These are phyloP conservation scores for Coemansia sp. DNA, from an alignment of 371 early-diverging fungal species.

Conservation along the genomic window DNA sequence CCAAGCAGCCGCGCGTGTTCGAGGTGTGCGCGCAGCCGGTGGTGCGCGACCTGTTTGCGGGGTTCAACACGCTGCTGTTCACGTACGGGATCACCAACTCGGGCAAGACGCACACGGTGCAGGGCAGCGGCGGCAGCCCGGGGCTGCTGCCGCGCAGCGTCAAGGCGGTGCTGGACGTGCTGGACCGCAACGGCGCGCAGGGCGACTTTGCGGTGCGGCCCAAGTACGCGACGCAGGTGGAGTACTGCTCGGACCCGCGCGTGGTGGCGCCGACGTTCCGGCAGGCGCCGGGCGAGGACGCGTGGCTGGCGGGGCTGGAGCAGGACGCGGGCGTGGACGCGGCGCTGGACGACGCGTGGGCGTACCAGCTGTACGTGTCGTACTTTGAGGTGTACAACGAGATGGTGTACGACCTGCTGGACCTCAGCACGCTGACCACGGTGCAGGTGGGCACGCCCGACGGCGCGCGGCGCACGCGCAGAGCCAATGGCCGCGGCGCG, in stretches of 20 bases:
- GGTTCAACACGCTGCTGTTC: slow-evolving; percentile 67
- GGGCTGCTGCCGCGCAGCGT: slow-evolving; percentile 67
- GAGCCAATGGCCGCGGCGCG: slow-evolving; percentile 8
- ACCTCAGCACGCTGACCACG: slow-evolving; percentile 43
- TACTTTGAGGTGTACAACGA: slow-evolving; percentile 86
- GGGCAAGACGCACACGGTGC: slow-evolving; percentile 77
- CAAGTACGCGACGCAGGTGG: slow-evolving; percentile 49
- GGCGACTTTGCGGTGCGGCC: slow-evolving; percentile 41
- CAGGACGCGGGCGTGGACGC: slow-evolving; percentile 6
- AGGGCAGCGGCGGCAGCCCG: slow-evolving; percentile 57
- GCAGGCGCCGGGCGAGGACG: slow-evolving; percentile 43
- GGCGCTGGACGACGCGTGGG: slow-evolving; percentile 51
- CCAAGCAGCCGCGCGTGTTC: slow-evolving; percentile 60
- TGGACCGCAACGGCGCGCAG: slow-evolving; percentile 30
- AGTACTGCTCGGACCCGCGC: slow-evolving; percentile 48
- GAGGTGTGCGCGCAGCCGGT: slow-evolving; percentile 61
- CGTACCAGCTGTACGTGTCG: slow-evolving; percentile 71
- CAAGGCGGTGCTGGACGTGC: slow-evolving; percentile 56
- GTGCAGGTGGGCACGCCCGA: slow-evolving; percentile 20
- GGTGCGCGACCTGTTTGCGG: slow-evolving; percentile 53
- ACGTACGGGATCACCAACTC: slow-evolving; percentile 79
- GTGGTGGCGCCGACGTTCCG: slow-evolving; percentile 31
- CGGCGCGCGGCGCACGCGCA: slow-evolving; percentile 1
- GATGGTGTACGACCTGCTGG: slow-evolving; percentile 77
- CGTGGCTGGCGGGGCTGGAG: slow-evolving; percentile 30